phyloP scores from a whole-genome alignment of 2,329 filamentous ascomycete genomes.

The Coniochaeta ligniaria region DNA sequence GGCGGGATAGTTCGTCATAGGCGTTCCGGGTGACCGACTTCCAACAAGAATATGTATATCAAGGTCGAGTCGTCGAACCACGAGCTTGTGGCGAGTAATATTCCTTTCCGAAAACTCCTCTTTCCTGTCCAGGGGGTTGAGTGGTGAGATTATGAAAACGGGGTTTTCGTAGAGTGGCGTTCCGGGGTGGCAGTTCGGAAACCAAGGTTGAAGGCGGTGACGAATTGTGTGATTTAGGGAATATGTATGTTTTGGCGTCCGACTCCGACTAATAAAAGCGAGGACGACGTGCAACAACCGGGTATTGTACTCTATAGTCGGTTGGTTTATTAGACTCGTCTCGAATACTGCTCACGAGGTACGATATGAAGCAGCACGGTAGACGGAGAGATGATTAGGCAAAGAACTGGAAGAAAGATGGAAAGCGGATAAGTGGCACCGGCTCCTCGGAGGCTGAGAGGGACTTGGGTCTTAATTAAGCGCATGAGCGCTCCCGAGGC shows the following conservation, averaged over 20 bases:
- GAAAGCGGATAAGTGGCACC: constrained; percentile 19
- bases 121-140: background rate
- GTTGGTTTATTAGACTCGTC: background rate
- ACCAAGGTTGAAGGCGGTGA: constrained; percentile 14
- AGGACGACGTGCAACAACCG: background rate
- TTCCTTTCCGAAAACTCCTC: background rate
- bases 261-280: background rate
- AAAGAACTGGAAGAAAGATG: constrained; percentile 3
- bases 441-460: constrained; percentile 21
- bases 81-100: background rate
- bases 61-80: background rate
- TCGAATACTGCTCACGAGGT: constrained; percentile 3
- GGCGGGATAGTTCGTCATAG: constrained; percentile 16
- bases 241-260: background rate
- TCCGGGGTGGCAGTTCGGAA: constrained; percentile 2
- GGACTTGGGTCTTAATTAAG: constrained; percentile 13
- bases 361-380: constrained; percentile 6
- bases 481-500: constrained; percentile 11
- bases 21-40: constrained; percentile 2
- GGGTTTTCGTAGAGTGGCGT: background rate
- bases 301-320: constrained; percentile 2
- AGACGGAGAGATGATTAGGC: constrained; percentile 8
- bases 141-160: background rate
- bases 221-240: background rate
- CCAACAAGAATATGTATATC: background rate